Percentiles rank a stretch among this genome's conserved stretches.
phyloP scores from a whole-genome alignment of 2,329 filamentous ascomycete species.

The Corinectria fuckeliana region DNA sequence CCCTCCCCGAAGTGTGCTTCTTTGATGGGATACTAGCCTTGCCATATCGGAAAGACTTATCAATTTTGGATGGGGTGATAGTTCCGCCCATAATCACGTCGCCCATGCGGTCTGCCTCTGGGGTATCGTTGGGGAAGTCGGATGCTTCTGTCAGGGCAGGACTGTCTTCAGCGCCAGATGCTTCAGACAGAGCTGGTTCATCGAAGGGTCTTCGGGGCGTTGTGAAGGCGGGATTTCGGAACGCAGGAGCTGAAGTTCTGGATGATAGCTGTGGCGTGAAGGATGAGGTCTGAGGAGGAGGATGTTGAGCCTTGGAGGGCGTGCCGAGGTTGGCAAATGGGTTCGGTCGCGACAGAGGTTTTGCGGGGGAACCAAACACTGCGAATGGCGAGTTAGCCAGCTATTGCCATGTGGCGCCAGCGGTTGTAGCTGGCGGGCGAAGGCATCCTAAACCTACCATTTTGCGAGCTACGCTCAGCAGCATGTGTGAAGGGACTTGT shows the following conservation, averaged over 20 bases:
- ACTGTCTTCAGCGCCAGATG: slow-evolving; percentile 65
- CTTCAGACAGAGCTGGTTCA: slow-evolving; percentile 59
- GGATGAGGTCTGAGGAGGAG: slow-evolving; percentile 51
- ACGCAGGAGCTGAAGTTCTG: slow-evolving; percentile 56
- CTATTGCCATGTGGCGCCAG: not conserved
- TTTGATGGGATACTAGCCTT: slow-evolving; percentile 48
- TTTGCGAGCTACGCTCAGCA: slow-evolving; percentile 48
- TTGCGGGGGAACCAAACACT: slow-evolving; percentile 50
- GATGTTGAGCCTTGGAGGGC: slow-evolving; percentile 49
- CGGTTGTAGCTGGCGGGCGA: not conserved
- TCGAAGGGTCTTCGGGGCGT: slow-evolving; percentile 67
- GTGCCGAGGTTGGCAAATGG: slow-evolving; percentile 47
- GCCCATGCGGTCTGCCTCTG: slow-evolving; percentile 55
- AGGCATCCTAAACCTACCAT: slow-evolving; percentile 45
- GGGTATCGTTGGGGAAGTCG: slow-evolving; percentile 58
- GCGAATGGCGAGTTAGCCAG: slow-evolving; percentile 27
- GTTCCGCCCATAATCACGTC: slow-evolving; percentile 51
- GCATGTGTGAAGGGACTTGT: slow-evolving; percentile 68
- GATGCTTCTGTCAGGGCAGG: slow-evolving; percentile 65
- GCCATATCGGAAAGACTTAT: slow-evolving; percentile 54
- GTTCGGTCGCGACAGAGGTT: slow-evolving; percentile 42
- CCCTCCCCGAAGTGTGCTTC: slow-evolving; percentile 61
- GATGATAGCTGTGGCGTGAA: slow-evolving; percentile 54
- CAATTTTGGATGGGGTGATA: slow-evolving; percentile 54
- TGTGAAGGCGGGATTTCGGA: slow-evolving; percentile 69